Conservation (phyloP, 257 asterid species). For the Thymus mandschuricus region DNA sequence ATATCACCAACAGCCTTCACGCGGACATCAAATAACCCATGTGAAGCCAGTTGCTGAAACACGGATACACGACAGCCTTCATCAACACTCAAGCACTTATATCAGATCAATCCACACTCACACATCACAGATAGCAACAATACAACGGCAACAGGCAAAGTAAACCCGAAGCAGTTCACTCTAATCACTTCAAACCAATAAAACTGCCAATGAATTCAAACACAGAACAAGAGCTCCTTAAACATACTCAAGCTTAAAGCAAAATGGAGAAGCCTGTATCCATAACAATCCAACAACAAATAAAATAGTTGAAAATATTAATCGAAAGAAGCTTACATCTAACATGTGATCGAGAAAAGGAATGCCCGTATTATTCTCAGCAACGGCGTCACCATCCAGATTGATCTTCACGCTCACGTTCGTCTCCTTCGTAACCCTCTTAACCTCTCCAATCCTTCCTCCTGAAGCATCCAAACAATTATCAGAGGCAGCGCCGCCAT, state of each 20-base stretch:
- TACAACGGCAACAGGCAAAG: not conserved
- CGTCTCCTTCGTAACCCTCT: conserved; percentile 92
- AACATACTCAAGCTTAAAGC: conserved; percentile 15
- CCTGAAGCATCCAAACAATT: conserved; percentile 26
- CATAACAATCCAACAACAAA: not conserved
- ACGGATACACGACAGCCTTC: conserved; percentile 15
- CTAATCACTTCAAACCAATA: not conserved
- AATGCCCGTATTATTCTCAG: conserved; percentile 79
- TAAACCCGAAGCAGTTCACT: conserved; percentile 4
- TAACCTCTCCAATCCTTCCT: conserved; percentile 85
- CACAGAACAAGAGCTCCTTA: not conserved
- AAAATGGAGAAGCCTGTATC: not conserved
- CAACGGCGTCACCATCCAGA: conserved; percentile 85
- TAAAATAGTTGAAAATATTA: not conserved
- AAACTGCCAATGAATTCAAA: conserved; percentile 6
- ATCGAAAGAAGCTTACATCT: conserved; percentile 58
- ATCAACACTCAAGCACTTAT: conserved; percentile 12
- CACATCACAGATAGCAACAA: not conserved
- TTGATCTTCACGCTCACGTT: conserved; percentile 81
- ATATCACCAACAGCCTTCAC: conserved; percentile 90
- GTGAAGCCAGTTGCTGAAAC: conserved; percentile 91
- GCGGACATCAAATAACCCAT: conserved; percentile 77
- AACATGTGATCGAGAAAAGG: conserved; percentile 98
- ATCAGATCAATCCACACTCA: conserved; percentile 4
- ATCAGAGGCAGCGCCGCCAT: not conserved